These are phyloP conservation scores for Pythium dissimile DNA, from an alignment of 352 stramenopile genomes.

Conservation along the genomic window DNA sequence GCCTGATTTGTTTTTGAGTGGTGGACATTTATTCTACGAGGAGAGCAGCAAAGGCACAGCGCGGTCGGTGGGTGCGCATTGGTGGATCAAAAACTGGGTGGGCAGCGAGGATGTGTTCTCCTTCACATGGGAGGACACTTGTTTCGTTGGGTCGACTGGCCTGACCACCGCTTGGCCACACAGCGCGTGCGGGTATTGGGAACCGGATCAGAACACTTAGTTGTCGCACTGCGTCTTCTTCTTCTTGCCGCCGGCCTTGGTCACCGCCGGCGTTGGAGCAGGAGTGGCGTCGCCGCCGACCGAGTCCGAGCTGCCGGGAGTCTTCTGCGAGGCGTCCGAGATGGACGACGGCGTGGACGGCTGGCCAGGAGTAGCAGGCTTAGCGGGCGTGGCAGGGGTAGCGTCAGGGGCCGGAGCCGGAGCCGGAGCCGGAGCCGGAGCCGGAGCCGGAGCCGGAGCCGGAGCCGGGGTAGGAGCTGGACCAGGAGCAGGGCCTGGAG, in stretches of 20 bases:
- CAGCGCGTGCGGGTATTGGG: neutral
- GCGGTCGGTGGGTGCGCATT: too few relatives aligned
- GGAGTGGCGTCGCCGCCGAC: neutral
- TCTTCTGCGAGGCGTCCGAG: neutral
- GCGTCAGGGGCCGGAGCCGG: neutral
- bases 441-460: neutral
- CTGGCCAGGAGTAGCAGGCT: neutral
- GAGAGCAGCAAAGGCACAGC: too few relatives aligned
- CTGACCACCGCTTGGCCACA: too few relatives aligned
- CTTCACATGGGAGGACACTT: slow-evolving; percentile 6
- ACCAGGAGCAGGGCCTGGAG: neutral
- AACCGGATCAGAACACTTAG: neutral
- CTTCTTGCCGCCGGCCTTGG: neutral
- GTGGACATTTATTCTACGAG: too few relatives aligned
- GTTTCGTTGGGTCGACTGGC: too few relatives aligned
- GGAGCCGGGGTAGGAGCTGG: neutral
- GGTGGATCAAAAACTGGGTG: too few relatives aligned
- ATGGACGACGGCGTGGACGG: neutral
- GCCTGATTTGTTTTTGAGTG: too few relatives aligned
- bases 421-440: neutral
- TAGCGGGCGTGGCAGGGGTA: neutral
- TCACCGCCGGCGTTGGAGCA: neutral
- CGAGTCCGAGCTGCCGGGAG: neutral
- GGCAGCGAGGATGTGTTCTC: too few relatives aligned
- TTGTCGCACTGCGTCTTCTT: slow-evolving; percentile 1